Evolutionary conservation across 257 asterid species (phyloP).

Genomic region (Nyctanthes arbortristis): DNA sequence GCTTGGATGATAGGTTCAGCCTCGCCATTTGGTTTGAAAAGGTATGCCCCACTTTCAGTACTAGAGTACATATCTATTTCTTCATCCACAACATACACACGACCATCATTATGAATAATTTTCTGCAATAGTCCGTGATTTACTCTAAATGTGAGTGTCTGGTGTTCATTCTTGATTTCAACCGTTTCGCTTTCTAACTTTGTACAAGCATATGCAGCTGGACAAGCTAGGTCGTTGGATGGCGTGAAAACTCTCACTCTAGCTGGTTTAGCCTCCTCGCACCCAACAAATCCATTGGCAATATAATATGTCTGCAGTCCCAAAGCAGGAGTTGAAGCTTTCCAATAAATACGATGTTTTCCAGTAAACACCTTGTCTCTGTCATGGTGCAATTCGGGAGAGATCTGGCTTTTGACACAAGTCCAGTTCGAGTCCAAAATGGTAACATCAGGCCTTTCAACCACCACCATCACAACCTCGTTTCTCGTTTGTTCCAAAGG

Average conservation of each 20-base stretch:
- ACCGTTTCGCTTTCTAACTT: constrained; percentile 58
- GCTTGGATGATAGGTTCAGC: constrained; percentile 60
- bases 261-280: constrained; percentile 97
- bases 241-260: constrained; percentile 44
- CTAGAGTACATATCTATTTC: constrained; percentile 82
- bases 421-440: constrained; percentile 97
- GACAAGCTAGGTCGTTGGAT: constrained; percentile 60
- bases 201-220: constrained; percentile 68
- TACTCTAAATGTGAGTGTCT: constrained; percentile 58
- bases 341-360: constrained; percentile 92
- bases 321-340: constrained; percentile 81
- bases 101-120: constrained; percentile 56
- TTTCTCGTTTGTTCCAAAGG: constrained; percentile 81
- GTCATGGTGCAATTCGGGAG: constrained; percentile 75
- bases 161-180: constrained; percentile 63
- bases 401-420: constrained; percentile 91
- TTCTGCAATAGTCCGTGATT: constrained; percentile 70
- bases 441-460: constrained; percentile 88
- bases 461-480: constrained; percentile 87
- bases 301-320: constrained; percentile 95
- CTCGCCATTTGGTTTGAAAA: constrained; percentile 86
- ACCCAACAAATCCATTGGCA: constrained; percentile 95
- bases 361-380: constrained; percentile 58
- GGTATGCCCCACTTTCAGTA: constrained; percentile 88
- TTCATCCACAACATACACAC: constrained; percentile 54